Evolutionary conservation across 805 yeast genomes (phyloP), one percentile per base, ranked within the genome.

Genomic region (Candida dajiaensis): DNA sequence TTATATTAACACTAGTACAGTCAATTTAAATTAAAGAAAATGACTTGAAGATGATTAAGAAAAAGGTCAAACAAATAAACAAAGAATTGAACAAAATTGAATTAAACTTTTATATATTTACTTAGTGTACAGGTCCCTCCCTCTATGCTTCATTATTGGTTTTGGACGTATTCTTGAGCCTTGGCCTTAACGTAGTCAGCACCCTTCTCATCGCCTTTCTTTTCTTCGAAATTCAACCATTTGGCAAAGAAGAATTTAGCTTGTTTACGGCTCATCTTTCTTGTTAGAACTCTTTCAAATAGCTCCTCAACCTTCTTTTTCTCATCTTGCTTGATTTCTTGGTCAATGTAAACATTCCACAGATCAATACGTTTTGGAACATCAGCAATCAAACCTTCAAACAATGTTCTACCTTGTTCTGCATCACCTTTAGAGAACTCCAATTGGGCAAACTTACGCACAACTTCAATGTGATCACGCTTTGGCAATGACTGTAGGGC

Each of bases 261-360:
- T 69, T 89, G 97, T 65, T 90, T 92, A 62, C 83, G 78, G 5
- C 85, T 74, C 44, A 92, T 65, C 67, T 87, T 88, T 52, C 65
- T 70, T 28, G 73, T 61, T 38, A 85, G 59, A 3, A 85, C 87
- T 64, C 98, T 79, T 65, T 90, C 96, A 57, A 89, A 90, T 50
- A 92, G 71, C 18, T 78, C 85, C 60, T 83, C 92, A 33, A 81
- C 85, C 64, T 80, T 83, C 54, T 70, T 69, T 66, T 81, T 82
- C 44, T 81, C 84, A 44, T 75, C 78, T 25, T 67, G 62, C 67
- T 88, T 89, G 58, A 88, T 82, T 66, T 92, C 98, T 65, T 88
- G 95, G 65, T 92, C 99, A 53, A 92, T 77, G 67, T 89, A 92
- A 37, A 92, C 95, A 60, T 86, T 90, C 98, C 98, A 92, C 51